phyloP scores from a whole-genome alignment of 495 filamentous ascomycete species.

The Penicillium argentinense region DNA sequence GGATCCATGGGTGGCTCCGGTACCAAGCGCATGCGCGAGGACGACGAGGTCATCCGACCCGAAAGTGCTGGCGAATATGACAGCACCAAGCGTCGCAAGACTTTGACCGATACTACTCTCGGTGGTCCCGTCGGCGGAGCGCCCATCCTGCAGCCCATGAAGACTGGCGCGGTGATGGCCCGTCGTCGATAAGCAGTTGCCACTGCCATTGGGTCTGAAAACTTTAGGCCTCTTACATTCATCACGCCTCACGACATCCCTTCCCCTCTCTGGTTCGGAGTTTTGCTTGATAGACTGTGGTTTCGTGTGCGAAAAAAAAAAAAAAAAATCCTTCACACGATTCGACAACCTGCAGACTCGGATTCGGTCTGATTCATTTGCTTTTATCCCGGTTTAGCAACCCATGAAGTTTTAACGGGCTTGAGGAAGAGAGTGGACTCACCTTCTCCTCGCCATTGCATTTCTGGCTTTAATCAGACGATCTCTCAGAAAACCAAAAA shows the following conservation, averaged over 20 bases:
- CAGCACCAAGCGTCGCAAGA: slow-evolving; percentile 84
- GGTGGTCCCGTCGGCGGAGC: slow-evolving; percentile 46
- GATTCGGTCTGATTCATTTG: slow-evolving; percentile 4
- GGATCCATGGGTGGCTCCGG: slow-evolving; percentile 55
- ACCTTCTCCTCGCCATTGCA: no score
- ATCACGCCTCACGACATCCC: slow-evolving; percentile 2
- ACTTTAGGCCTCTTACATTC: slow-evolving; percentile 4
- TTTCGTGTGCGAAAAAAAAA: no score
- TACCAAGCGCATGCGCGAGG: slow-evolving; percentile 77
- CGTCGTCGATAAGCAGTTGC: slow-evolving; percentile 34
- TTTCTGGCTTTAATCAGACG: no score
- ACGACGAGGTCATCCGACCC: slow-evolving; percentile 73
- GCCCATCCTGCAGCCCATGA: slow-evolving; percentile 45
- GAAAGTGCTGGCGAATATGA: slow-evolving; percentile 65
- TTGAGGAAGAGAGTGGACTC: no score
- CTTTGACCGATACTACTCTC: slow-evolving; percentile 60
- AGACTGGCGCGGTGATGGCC: slow-evolving; percentile 39
- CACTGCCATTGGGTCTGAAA: not conserved
- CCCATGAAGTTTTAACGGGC: not conserved
- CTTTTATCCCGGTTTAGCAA: slow-evolving; percentile 10
- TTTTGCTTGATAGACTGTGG: slow-evolving; percentile 26
- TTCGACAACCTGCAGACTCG: not conserved
- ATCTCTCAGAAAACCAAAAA: no score
- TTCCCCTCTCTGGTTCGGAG: slow-evolving; percentile 16
- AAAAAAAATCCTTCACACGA: no score